Evolutionary conservation across 257 asterid genomes (phyloP), one percentile per base, ranked within the genome.

Genomic region (Plantago elongata): DNA sequence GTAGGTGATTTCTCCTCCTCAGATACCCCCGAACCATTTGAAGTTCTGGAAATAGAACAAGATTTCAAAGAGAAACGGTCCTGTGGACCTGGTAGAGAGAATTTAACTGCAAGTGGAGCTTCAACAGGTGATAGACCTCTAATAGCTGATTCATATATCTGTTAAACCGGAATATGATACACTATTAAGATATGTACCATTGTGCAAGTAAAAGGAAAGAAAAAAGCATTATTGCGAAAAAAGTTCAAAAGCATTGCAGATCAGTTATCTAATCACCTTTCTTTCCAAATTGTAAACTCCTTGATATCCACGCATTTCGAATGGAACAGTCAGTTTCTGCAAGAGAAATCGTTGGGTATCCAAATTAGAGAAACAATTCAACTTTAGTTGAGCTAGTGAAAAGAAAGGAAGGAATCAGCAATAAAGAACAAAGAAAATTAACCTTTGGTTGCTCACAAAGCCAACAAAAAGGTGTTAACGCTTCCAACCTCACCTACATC

Each of bases 361-460:
- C 47, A 38, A 51, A 43, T 11, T 40, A 9, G 16, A 54, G 15
- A 34, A 34, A 34, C 40, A 34, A 1, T 34, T 34, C 8, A 34
- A 34, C 40, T 34, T 34, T 34, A 34, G 40, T 5, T 34, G 40
- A 34, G 3, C 5, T 3, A 2, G 40, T 34, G 40, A 22, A 22
- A 22, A 22, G 2, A 22, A 22, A n/a, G 17, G 37, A 42, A 18
- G 62, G 22, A 13, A 17, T n/a, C 56, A 10, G 13, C 38, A 46
- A 30, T 9, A 38, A 54, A 51, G 27, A 63, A 34, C 16, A 9
- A 22, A 38, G 17, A 67, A 38, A 59, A 5, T 34, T 7, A 54
- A 88, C 98, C 95, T 88, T 94, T 44, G 99, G 99, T 58, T 80
- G 68, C 86, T 92, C 96, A 60, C 99, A 92, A 15, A 92, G 95